Conservation (phyloP, 805 yeast species). For the Geotrichum ghanense region DNA sequence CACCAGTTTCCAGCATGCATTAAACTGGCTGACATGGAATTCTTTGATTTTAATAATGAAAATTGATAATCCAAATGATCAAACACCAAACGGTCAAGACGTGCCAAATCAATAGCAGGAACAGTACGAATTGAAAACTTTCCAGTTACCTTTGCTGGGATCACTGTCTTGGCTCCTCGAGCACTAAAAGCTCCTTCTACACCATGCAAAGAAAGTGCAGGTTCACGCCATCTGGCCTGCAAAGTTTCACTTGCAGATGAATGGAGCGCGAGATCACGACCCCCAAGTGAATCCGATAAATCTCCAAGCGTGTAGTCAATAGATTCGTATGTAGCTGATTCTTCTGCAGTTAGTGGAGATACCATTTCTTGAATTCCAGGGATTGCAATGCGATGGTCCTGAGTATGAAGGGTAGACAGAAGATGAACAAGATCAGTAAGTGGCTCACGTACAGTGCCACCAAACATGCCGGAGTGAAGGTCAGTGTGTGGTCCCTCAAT, state of each 20-base stretch:
- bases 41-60: constrained; percentile 61
- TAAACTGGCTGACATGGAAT: constrained; percentile 57
- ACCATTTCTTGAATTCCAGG: constrained; percentile 92
- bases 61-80: constrained; percentile 59
- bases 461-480: constrained; percentile 93
- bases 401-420: constrained; percentile 65
- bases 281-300: constrained; percentile 79
- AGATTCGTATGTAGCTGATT: constrained; percentile 64
- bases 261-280: constrained; percentile 62
- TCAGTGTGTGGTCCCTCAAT: constrained; percentile 93
- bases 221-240: constrained; percentile 98
- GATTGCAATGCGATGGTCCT: constrained; percentile 69
- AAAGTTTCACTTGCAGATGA: constrained; percentile 71
- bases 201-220: constrained; percentile 92
- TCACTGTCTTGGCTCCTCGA: constrained; percentile 95
- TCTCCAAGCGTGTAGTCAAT: constrained; percentile 81
- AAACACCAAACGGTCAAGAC: constrained; percentile 66
- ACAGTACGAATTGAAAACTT: constrained; percentile 96
- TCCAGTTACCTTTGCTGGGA: constrained; percentile 88
- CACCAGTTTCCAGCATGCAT: constrained; percentile 95
- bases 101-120: constrained; percentile 76
- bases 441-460: constrained; percentile 96
- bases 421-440: constrained; percentile 83
- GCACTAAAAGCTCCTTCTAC: constrained; percentile 95
- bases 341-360: constrained; percentile 79